Evolutionary conservation across 1,284 basidiomycete genomes (phyloP), one percentile per base, ranked within the genome.

Genomic region (Cutaneotrichosporon sp.): DNA sequence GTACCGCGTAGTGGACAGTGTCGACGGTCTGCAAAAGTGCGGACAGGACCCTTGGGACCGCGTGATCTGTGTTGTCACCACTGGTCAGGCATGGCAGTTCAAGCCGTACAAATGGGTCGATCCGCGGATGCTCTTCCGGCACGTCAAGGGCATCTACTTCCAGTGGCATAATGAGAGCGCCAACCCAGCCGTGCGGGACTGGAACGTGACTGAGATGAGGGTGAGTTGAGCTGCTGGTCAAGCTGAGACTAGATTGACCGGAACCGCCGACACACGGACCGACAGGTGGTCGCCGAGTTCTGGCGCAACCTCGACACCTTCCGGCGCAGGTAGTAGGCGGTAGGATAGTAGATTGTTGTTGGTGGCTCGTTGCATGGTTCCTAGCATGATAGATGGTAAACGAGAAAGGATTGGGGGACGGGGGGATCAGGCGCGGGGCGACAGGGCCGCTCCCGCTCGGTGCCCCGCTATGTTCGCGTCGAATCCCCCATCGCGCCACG

Each of bases 81-180:
- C 93, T 0, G 96, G 96, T 2, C 96, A 98, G 73, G 88, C 89
- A 57, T 99, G 96, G 96, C 96, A 98, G 79, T 99, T 99, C 82
- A 86, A 90, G 69, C 89, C 90, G 34, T 99, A 98, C 82, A 93
- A 93, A 77, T 98, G 95, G 95, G 88, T 85, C 58, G 93, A 98
- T 71, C 95, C 96, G 1, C 88, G 88, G 67, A 86, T 90, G 61
- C 81, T 98, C 32, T 98, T 98, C 82, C 90, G 95, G 76, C 89
- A 98, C 76, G 93, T 97, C 34, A 94, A 94, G 77, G 94, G 94
- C 4, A 85, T 97, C 40, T 94, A 97, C 76, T 89, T 97, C 55
- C 88, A 92, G 31, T 96, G 92, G 90, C 86, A 89, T 56, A 95
- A 94, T 73, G 94, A 97, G 70, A 89, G 91, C 5, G 88, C 89